phyloP scores from a whole-genome alignment of 495 filamentous ascomycete species.

The Talaromyces adpressus region DNA sequence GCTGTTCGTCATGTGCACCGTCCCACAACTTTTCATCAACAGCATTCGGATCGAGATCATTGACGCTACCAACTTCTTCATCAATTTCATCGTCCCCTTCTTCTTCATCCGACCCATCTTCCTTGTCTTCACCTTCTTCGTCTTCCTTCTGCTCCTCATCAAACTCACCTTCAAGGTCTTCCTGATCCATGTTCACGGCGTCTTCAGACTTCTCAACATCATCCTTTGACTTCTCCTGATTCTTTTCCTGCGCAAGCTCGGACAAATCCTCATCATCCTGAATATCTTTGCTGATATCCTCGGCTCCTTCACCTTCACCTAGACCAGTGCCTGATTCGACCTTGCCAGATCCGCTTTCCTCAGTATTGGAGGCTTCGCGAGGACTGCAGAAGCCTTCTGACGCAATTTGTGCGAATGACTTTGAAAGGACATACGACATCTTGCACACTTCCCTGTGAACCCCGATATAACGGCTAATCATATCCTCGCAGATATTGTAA shows the following conservation, averaged over 20 bases:
- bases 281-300: constrained; percentile 97
- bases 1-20: constrained; percentile 65
- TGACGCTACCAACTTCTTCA: constrained; percentile 81
- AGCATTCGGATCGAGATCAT: constrained; percentile 78
- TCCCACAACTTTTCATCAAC: constrained; percentile 99
- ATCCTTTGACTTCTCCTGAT: constrained; percentile 49
- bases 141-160: constrained; percentile 57
- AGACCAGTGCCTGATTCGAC: constrained; percentile 91
- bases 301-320: constrained; percentile 89
- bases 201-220: constrained; percentile 65
- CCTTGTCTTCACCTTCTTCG: constrained; percentile 46
- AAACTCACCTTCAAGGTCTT: constrained; percentile 76
- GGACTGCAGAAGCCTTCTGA: constrained; percentile 88
- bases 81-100: constrained; percentile 65
- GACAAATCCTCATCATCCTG: constrained; percentile 87
- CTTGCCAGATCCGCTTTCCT: constrained; percentile 60
- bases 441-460: constrained; percentile 65
- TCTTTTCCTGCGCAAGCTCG: constrained; percentile 78
- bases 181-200: constrained; percentile 91
- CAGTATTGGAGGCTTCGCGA: constrained; percentile 58
- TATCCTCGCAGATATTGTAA: constrained; percentile 45
- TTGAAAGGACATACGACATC: constrained; percentile 64
- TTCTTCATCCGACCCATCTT: constrained; percentile 41
- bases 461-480: constrained; percentile 43
- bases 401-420: constrained; percentile 66